Evolutionary conservation across 2,329 filamentous ascomycete species (phyloP), one percentile per base, ranked within the genome.

Genomic region (Orbilia javanica): DNA sequence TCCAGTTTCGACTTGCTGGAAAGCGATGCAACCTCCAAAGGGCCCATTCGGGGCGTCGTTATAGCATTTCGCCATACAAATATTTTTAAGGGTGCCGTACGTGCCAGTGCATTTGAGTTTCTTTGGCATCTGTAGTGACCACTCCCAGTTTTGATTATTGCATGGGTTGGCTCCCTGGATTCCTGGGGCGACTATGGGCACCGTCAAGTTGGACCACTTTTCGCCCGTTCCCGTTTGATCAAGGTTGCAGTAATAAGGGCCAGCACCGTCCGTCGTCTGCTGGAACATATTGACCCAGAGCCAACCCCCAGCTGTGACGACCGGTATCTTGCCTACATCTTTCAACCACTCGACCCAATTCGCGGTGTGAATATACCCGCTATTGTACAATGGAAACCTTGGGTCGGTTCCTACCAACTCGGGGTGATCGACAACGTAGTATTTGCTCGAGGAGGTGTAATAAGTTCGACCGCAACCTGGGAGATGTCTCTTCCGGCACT

Each of bases 261-360:
- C 60, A 13, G 46, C 69, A 7, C 69, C 69, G 15, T 72, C 68
- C 5, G 68, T 72, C 13, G 64, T 72, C 34, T 65, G 50, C 8
- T 66, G 69, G 44, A 48, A 50, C 69, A 73, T 73, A 3, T 60
- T 73, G 7, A 66, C 62, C 20, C 65, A 50, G 5, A 73, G 25
- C 69, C 69, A 73, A 5, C 69, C 60, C 3, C 60, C 48, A 50
- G 69, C 69, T 22, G 60, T 73, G 31, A 66, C 69, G 22, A 66
- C 36, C 7, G 60, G 46, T 15, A 73, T 18, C 13, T 29, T 48
- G 10, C 20, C 15, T 1, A 20, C 22, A 2, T 71, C 55, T 18
- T 10, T 44, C 67, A 71, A 52, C 67, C 55, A 71, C 27, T 71
- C 67, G 44, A 71, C 39, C 67, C 55, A 71, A 3, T 29, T 44